Conservation (phyloP, 805 yeast species). For the Pichia kluyveri region DNA sequence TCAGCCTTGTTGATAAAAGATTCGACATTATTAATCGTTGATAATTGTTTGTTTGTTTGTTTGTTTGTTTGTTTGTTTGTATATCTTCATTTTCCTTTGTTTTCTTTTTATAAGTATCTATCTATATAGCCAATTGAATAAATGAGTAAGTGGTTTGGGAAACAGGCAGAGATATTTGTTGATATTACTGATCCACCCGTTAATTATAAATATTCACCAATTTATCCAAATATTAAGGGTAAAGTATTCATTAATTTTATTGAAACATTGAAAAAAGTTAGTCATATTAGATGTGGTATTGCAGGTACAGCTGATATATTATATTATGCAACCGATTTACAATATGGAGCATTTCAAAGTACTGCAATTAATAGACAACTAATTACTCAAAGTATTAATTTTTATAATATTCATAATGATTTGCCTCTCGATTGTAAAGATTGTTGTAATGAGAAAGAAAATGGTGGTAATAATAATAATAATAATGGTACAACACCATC, state of each 20-base stretch:
- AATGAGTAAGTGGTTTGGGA: constrained; percentile 6
- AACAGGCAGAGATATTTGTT: not conserved
- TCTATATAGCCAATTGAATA: not conserved
- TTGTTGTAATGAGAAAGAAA: not conserved
- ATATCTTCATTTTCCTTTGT: not conserved
- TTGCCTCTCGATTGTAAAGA: not conserved
- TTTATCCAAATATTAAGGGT: not conserved
- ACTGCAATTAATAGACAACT: not conserved
- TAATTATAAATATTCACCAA: constrained; percentile 4
- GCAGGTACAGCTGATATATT: constrained; percentile 1
- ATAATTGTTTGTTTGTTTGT: no score
- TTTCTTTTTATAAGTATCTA: not conserved
- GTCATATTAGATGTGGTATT: constrained; percentile 2
- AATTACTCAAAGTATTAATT: not conserved
- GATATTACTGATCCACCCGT: not conserved
- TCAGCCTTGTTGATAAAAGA: no score
- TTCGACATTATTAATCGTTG: no score
- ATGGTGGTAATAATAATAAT: not conserved
- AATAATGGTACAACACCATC: not conserved
- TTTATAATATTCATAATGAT: constrained; percentile 1
- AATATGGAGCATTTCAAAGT: not conserved
- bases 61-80: no score
- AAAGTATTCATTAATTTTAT: not conserved
- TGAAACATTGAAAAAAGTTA: not conserved
- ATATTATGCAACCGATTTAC: not conserved